A percentile compares a stretch with the other conserved stretches of the same genome.
phyloP scores from a whole-genome alignment of 2,329 filamentous ascomycete genomes.

The Cladobotryum protrusum region DNA sequence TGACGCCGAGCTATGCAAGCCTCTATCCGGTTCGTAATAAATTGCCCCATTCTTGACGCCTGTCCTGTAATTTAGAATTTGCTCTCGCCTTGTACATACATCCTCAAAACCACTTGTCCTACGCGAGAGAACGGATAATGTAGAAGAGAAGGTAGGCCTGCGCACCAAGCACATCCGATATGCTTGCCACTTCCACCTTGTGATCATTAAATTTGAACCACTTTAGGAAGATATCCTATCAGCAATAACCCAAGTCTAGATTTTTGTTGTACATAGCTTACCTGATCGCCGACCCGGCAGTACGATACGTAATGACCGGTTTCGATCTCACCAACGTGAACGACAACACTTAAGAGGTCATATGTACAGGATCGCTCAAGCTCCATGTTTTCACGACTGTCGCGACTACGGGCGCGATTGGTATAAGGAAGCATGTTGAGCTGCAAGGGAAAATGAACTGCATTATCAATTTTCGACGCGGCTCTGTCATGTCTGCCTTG shows the following conservation, averaged over 20 bases:
- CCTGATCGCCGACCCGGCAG: conserved; percentile 69
- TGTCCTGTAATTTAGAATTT: neutral
- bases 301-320: conserved; percentile 92
- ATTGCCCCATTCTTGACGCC: neutral
- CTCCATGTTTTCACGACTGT: conserved; percentile 49
- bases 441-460: conserved; percentile 76
- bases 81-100: neutral
- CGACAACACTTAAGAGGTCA: conserved; percentile 82
- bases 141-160: conserved; percentile 93
- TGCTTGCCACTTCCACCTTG: conserved; percentile 75
- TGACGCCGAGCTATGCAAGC: neutral
- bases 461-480: conserved; percentile 81
- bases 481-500: conserved; percentile 57
- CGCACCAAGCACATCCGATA: conserved; percentile 77
- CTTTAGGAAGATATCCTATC: conserved; percentile 33
- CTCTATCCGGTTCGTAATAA: neutral
- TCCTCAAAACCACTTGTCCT: neutral
- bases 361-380: conserved; percentile 66
- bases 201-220: conserved; percentile 98
- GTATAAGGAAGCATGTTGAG: conserved; percentile 91
- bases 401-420: conserved; percentile 51
- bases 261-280: conserved; percentile 15
- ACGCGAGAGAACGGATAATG: conserved; percentile 55
- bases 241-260: neutral
- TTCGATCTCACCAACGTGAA: conserved; percentile 89